A percentile compares a stretch with the other conserved stretches of the same genome.
Evolutionary conservation across 257 asterid genomes (phyloP).

Genomic region (Nicotiana knightiana): DNA sequence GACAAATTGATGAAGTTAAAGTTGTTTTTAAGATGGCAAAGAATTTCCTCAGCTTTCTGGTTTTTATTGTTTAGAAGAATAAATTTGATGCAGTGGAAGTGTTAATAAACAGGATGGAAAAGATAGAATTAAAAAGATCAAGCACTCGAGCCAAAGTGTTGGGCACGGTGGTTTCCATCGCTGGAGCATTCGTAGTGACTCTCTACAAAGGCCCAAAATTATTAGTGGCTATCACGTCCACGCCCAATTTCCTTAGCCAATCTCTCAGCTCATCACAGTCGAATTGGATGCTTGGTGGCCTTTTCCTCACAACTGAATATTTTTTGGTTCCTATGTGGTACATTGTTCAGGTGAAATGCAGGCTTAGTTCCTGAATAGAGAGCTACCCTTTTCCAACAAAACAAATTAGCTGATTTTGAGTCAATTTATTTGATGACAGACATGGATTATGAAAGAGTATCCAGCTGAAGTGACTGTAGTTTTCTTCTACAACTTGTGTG

Average conservation of each 20-base stretch:
- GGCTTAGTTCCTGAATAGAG: neutral
- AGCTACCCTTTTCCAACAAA: neutral
- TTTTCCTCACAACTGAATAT: conserved; percentile 65
- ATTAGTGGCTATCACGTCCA: conserved; percentile 12
- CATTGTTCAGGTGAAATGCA: conserved; percentile 57
- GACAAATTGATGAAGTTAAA: neutral
- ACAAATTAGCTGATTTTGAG: neutral
- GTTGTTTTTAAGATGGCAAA: neutral
- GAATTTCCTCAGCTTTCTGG: neutral
- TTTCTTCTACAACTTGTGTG: conserved; percentile 72
- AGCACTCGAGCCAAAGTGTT: conserved; percentile 62
- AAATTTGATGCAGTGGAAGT: neutral
- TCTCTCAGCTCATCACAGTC: conserved; percentile 32
- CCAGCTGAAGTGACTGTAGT: conserved; percentile 38
- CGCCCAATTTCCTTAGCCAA: conserved; percentile 2
- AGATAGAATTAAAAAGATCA: conserved; percentile 42
- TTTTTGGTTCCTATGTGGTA: conserved; percentile 84
- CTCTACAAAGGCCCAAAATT: conserved; percentile 73
- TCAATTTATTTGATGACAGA: conserved; percentile 18
- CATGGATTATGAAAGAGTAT: conserved; percentile 80
- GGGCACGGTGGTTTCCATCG: conserved; percentile 68
- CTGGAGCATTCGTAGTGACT: conserved; percentile 82
- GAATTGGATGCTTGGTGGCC: conserved; percentile 68
- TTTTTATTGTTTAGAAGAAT: neutral
- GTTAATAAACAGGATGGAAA: conserved; percentile 71